Base-by-base conservation (phyloP, 352 stramenopile species). In the Globisporangium okanoganense region DNA sequence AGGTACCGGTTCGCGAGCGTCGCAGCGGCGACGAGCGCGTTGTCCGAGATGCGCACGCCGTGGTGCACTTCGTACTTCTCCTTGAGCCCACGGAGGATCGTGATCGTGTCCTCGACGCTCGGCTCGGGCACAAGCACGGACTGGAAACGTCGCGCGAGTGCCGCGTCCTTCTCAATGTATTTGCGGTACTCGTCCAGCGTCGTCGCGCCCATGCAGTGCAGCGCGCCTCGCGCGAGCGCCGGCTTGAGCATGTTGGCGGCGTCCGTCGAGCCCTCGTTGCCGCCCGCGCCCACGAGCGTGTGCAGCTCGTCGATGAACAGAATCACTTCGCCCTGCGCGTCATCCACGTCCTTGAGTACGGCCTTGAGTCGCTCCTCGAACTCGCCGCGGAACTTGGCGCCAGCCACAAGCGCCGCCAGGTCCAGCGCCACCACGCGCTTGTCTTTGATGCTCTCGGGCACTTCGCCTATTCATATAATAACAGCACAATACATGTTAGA, bases 271-370 rank as follows among this genome's bases (percentile, higher is more conserved):
- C 94, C 93, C 13, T 80, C 86, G 0, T 75, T 91, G 36, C 90
- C 85, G 8, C 97, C 97, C 14, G 97, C 97, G 18, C 97, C 97
- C 12, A 99, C 71, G 22, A 99, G 87, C 40, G 98, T 58, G 76
- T 99, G 96, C 70, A 99, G 94, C 64, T 99, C 97, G 53, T 99
- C 97, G 57, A 99, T 98, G 68, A 99, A 99, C 35, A 99, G 69
- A 49, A 99, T 97, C 65, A 99, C 97, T 62, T 98, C 96, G 62
- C 91, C 93, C 61, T 98, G 82, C 55, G 94, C 94, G 36, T 96
- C 83, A 63, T 97, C 87, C 58, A 97, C 85, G 52, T 98, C 92
- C 66, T 97, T 95, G 53, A 99, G 72, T 31, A 99, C 95, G n/a
- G 88, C 86, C 64, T 98, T 97, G n/a, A 99, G 70, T 24, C 97